These are phyloP conservation scores for Kazachstania africana DNA, from an alignment of 805 yeast species.

Conservation along the genomic window DNA sequence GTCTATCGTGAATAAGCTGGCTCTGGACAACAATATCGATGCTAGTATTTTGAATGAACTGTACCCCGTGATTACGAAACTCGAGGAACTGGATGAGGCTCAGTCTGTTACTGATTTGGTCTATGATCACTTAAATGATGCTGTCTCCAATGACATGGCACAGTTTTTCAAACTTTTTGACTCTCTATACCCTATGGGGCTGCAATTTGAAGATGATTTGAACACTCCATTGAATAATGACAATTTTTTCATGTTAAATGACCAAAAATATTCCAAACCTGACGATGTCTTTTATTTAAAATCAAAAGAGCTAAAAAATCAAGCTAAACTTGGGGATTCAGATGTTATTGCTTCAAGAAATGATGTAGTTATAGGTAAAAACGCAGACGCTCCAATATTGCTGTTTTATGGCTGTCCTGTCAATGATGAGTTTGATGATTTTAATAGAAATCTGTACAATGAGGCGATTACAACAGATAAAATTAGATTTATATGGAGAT, in stretches of 20 bases:
- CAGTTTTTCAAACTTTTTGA: constrained; percentile 8
- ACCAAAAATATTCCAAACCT: constrained; percentile 40
- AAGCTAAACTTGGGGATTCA: constrained; percentile 10
- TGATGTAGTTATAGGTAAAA: constrained; percentile 56
- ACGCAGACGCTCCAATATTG: constrained; percentile 38
- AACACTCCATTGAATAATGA: background rate
- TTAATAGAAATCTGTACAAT: constrained; percentile 46
- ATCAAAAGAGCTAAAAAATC: constrained; percentile 30
- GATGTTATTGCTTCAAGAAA: constrained; percentile 26
- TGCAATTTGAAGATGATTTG: background rate
- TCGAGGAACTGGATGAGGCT: constrained; percentile 2
- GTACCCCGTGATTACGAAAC: constrained; percentile 7
- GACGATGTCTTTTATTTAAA: constrained; percentile 74
- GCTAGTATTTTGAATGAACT: constrained; percentile 3
- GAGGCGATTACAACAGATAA: constrained; percentile 49
- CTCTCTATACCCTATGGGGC: constrained; percentile 12
- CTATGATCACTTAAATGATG: background rate
- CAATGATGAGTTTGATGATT: constrained; percentile 36
- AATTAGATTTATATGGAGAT: constrained; percentile 65
- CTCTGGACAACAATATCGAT: too few species aligned
- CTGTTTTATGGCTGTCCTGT: constrained; percentile 59
- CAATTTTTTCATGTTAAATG: constrained; percentile 18
- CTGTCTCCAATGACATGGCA: constrained; percentile 4
- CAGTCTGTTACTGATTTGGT: too few species aligned
- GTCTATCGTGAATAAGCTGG: constrained; percentile 7